Conservation (phyloP, 73 alveolate genomes). For the Diophrys sp. region DNA sequence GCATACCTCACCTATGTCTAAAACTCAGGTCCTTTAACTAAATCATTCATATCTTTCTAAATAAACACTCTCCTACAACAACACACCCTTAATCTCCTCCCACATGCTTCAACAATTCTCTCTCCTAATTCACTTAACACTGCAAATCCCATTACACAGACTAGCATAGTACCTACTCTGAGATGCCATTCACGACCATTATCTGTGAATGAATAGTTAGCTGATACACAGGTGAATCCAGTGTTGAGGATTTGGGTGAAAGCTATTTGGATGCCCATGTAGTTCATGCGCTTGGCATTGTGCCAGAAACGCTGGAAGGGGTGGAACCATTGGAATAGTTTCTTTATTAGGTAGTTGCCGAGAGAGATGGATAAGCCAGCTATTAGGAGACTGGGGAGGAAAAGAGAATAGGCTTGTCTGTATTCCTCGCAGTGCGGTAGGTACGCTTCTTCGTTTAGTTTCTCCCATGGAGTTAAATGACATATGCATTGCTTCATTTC, state of each 20-base stretch:
- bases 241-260: background rate
- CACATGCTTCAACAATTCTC: background rate
- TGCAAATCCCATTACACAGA: background rate
- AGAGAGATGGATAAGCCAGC: background rate
- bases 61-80: background rate
- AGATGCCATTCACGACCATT: background rate
- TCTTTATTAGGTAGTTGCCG: background rate
- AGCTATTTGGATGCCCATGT: background rate
- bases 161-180: background rate
- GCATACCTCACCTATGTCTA: background rate
- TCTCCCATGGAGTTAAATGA: background rate
- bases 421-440: background rate
- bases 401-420: background rate
- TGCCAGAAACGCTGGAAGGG: background rate
- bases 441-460: background rate
- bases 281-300: background rate
- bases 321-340: background rate
- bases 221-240: background rate
- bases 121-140: background rate
- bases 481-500: background rate
- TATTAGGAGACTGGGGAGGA: background rate
- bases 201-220: background rate
- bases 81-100: background rate
- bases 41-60: constrained; percentile 4
- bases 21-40: constrained; percentile 7